These are phyloP conservation scores for Phytophthora brassicae DNA, from an alignment of 352 stramenopile species.

Conservation along the genomic window DNA sequence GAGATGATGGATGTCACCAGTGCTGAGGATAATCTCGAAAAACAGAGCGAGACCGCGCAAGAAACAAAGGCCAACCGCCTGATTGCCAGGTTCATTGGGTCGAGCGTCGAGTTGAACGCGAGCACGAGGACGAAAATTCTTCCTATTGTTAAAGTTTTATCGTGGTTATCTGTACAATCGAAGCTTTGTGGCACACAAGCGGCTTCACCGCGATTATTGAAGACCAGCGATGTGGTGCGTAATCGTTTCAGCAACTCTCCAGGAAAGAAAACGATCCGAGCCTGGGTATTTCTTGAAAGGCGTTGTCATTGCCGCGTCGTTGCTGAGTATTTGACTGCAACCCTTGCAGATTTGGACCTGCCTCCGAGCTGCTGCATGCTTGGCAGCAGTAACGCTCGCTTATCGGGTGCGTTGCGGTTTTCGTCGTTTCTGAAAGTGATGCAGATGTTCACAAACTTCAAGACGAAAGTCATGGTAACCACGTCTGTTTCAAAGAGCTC, in stretches of 20 bases:
- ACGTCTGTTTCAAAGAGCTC: slow-evolving; percentile 70
- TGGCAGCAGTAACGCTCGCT: slow-evolving; percentile 63
- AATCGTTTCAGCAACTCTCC: slow-evolving; percentile 46
- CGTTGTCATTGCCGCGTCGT: slow-evolving; percentile 71
- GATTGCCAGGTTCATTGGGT: slow-evolving; percentile 32
- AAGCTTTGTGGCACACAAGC: slow-evolving; percentile 34
- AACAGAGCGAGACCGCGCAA: neutral
- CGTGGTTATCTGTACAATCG: slow-evolving; percentile 41
- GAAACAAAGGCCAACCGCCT: slow-evolving; percentile 28
- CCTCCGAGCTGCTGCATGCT: slow-evolving; percentile 78
- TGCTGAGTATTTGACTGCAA: slow-evolving; percentile 71
- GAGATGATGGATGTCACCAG: slow-evolving; percentile 12
- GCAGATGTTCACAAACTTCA: slow-evolving; percentile 50
- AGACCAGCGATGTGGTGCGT: slow-evolving; percentile 50
- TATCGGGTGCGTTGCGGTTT: slow-evolving; percentile 57
- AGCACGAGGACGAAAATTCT: slow-evolving; percentile 37
- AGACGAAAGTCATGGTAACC: slow-evolving; percentile 76
- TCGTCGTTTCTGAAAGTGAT: slow-evolving; percentile 75
- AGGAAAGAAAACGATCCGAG: slow-evolving; percentile 23
- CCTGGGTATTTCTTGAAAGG: slow-evolving; percentile 77
- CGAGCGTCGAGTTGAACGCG: slow-evolving; percentile 42
- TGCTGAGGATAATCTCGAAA: neutral
- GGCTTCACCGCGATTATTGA: slow-evolving; percentile 60
- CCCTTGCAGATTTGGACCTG: slow-evolving; percentile 39
- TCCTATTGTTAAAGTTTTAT: slow-evolving; percentile 60